These are phyloP conservation scores for Liquidambar formosana DNA, from an alignment of 164 flowering plant species.

Conservation along the genomic window DNA sequence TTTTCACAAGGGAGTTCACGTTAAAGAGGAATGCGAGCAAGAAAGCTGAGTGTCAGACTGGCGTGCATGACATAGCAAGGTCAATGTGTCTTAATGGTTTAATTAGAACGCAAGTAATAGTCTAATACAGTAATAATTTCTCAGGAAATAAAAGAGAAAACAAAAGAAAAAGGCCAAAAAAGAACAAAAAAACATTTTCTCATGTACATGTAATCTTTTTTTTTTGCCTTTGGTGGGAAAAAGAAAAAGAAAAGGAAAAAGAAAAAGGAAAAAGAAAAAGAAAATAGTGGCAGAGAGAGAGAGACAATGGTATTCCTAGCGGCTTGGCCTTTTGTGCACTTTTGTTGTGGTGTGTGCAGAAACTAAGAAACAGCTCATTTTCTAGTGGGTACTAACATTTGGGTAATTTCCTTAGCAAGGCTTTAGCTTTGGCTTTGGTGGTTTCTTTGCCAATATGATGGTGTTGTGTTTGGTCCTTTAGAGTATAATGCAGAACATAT, in stretches of 20 bases:
- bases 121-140: not conserved
- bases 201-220: not conserved
- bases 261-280: not conserved
- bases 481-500: not conserved
- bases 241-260: conserved; percentile 1
- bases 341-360: conserved; percentile 5
- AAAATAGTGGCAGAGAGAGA: conserved; percentile 5
- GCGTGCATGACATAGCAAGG: conserved; percentile 44
- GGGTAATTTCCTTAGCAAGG: not conserved
- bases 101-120: too few relatives aligned
- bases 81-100: conserved; percentile 10
- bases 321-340: not conserved
- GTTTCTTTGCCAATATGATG: conserved; percentile 1
- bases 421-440: conserved; percentile 11
- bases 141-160: conserved; percentile 5
- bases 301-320: not conserved
- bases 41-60: conserved; percentile 47
- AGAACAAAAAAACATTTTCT: not conserved
- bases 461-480: not conserved
- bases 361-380: conserved; percentile 15
- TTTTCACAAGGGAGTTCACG: conserved; percentile 10
- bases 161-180: not conserved
- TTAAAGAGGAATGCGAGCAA: conserved; percentile 21
- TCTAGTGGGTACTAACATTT: conserved; percentile 12
- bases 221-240: not conserved